Conservation (phyloP, 169 alveolate species). For the Eimeria falciformis region DNA sequence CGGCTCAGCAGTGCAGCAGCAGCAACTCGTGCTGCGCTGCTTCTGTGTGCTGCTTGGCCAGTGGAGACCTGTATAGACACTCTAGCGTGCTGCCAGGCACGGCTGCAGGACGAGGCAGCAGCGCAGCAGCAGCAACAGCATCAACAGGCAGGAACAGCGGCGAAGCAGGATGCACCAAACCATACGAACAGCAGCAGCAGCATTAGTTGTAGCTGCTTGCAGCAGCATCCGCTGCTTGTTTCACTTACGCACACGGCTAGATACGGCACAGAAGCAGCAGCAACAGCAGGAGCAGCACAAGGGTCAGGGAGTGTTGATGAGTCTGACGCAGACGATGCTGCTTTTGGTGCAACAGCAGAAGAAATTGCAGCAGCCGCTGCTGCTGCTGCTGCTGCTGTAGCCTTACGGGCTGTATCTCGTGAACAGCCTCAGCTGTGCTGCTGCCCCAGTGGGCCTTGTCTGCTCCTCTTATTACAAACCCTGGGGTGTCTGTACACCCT, state of each 20-base stretch:
- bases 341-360: background rate
- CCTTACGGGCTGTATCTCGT: conserved; percentile 42
- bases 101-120: conserved; percentile 58
- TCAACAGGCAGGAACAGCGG: background rate
- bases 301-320: background rate
- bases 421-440: conserved; percentile 35
- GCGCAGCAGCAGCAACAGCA: conserved; percentile 46
- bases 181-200: conserved; percentile 22
- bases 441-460: conserved; percentile 46
- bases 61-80: conserved; percentile 23
- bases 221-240: conserved; percentile 49
- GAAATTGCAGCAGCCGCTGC: background rate
- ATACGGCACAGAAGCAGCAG: conserved; percentile 12
- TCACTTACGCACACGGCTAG: conserved; percentile 7
- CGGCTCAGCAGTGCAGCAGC: conserved; percentile 63
- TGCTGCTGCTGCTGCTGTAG: conserved; percentile 25
- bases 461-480: conserved; percentile 45
- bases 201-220: conserved; percentile 39
- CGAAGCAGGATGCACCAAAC: background rate
- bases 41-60: conserved; percentile 58
- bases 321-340: background rate
- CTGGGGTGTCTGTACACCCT: conserved; percentile 19
- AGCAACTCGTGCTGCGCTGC: conserved; percentile 43
- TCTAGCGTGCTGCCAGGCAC: conserved; percentile 42
- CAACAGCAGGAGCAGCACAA: background rate